phyloP scores from a whole-genome alignment of 202 grass and related monocot genomes.

The Setaria italica region DNA sequence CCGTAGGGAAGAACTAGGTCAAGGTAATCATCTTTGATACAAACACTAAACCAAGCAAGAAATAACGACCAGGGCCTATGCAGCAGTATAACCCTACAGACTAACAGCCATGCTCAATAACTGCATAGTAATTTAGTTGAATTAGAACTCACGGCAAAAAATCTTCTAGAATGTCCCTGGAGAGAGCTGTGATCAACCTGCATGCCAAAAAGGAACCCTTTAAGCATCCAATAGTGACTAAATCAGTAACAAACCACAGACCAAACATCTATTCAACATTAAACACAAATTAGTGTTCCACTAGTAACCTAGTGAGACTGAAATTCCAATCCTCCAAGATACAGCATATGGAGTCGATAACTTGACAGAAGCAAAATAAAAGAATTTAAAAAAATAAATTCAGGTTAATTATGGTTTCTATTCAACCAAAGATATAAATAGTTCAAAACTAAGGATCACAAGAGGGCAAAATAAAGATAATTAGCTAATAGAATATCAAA shows the following conservation, averaged over 20 bases:
- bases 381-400: background rate
- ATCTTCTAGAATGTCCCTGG: conserved; percentile 84
- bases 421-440: background rate
- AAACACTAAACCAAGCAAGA: conserved; percentile 30
- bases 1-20: background rate
- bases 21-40: conserved; percentile 9
- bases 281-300: conserved; percentile 22
- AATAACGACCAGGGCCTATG: conserved; percentile 8
- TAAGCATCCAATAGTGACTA: conserved; percentile 21
- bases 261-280: background rate
- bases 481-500: background rate
- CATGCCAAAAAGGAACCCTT: conserved; percentile 49
- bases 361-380: conserved; percentile 15
- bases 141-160: conserved; percentile 83
- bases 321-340: conserved; percentile 3
- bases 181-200: conserved; percentile 88
- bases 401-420: background rate
- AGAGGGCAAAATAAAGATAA: conserved; percentile 3
- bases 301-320: background rate
- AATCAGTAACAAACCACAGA: conserved; percentile 18
- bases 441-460: background rate
- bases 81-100: conserved; percentile 21
- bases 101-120: conserved; percentile 21
- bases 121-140: conserved; percentile 31
- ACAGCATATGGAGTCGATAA: background rate